These are phyloP conservation scores for Pichia sp. DNA, from an alignment of 1,139 yeast species.

Conservation along the genomic window DNA sequence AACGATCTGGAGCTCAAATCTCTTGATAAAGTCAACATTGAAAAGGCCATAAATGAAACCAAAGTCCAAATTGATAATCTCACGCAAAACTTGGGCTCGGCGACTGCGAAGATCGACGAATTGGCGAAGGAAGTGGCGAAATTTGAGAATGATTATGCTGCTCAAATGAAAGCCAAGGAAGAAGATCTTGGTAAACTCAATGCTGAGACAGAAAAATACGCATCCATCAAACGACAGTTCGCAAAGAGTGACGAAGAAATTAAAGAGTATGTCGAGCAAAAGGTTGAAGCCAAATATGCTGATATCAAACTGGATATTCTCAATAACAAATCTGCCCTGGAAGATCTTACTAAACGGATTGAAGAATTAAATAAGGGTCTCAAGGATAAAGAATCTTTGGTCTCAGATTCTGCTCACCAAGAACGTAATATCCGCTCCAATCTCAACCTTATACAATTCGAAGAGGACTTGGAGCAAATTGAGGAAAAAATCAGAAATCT, in stretches of 20 bases:
- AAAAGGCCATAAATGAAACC: conserved; percentile 28
- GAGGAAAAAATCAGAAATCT: conserved; percentile 34
- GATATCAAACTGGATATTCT: neutral
- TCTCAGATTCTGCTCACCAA: conserved; percentile 43
- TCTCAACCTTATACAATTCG: conserved; percentile 40
- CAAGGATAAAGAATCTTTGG: conserved; percentile 30
- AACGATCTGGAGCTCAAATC: conserved; percentile 48
- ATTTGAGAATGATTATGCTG: conserved; percentile 13
- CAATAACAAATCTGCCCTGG: neutral
- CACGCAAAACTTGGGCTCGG: conserved; percentile 14
- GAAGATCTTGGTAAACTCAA: conserved; percentile 8
- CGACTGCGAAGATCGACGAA: conserved; percentile 1
- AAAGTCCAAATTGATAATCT: conserved; percentile 24
- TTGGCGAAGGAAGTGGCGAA: conserved; percentile 10
- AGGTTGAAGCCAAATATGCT: neutral
- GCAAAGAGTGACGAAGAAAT: neutral
- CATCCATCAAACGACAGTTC: neutral
- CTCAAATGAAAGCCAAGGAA: conserved; percentile 16
- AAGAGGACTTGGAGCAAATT: conserved; percentile 29
- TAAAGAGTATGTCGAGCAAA: neutral
- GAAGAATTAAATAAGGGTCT: conserved; percentile 13
- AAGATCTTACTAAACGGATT: neutral
- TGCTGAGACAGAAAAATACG: conserved; percentile 6
- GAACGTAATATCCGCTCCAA: conserved; percentile 51
- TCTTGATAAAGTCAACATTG: conserved; percentile 34